Percentiles rank a stretch among this genome's conserved stretches.
phyloP scores from a whole-genome alignment of 2,329 filamentous ascomycete genomes.

The Colletotrichum euphorbiae region DNA sequence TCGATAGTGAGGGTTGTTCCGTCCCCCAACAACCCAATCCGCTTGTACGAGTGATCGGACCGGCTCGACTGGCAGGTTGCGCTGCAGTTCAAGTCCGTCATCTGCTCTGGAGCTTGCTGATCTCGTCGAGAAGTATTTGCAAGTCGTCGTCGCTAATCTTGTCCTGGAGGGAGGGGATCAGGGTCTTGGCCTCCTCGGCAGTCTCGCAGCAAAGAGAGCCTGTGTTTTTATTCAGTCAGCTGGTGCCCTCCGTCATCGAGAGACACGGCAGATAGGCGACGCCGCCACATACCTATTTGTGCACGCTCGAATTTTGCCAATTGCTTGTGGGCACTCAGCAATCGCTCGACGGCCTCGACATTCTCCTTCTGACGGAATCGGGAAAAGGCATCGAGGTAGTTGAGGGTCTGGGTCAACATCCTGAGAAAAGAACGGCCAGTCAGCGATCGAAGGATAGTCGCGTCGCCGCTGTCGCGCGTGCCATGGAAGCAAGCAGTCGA shows the following conservation, averaged over 20 bases:
- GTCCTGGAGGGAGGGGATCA: constrained; percentile 88
- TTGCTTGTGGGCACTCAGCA: constrained; percentile 82
- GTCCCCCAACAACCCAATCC: too few relatives aligned
- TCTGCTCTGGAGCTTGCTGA: constrained; percentile 77
- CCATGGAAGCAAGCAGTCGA: background rate
- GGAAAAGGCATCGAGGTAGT: constrained; percentile 94
- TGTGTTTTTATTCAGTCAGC: constrained; percentile 49
- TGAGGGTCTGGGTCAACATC: constrained; percentile 87
- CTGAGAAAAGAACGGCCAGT: constrained; percentile 50
- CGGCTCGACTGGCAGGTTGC: background rate
- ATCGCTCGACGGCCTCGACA: constrained; percentile 90
- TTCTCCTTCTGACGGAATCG: constrained; percentile 97
- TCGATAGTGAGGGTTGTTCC: too few relatives aligned
- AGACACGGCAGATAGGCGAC: background rate
- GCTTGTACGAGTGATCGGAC: too few relatives aligned
- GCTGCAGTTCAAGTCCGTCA: constrained; percentile 30
- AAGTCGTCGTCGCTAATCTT: constrained; percentile 93
- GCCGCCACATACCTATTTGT: constrained; percentile 76
- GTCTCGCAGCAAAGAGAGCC: constrained; percentile 92
- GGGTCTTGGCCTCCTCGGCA: constrained; percentile 94
- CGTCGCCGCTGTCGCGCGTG: background rate
- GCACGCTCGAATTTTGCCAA: constrained; percentile 94
- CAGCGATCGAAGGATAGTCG: background rate
- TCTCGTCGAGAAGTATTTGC: constrained; percentile 88
- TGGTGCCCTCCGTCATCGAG: background rate